Evolutionary conservation across 352 stramenopile genomes (phyloP), one percentile per base, ranked within the genome.

Genomic region (Phytophthora macrochlamydospora): DNA sequence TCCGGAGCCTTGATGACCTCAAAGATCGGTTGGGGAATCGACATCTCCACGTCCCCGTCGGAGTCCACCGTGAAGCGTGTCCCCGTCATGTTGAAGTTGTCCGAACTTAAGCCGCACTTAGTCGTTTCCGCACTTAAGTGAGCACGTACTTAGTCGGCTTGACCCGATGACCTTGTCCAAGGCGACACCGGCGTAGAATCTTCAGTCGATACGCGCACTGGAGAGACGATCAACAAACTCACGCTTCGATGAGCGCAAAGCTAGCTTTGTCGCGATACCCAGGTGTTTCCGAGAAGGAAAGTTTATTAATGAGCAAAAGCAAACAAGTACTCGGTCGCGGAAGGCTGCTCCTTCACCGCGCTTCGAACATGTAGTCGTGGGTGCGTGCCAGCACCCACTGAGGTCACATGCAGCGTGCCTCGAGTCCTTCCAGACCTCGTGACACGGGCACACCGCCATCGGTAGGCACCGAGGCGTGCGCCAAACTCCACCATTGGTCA

Each of bases 1-100:
- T 51, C 38, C 3, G 55, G 44, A 4, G 60, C 31, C 7, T 40
- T 11, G 58, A 71, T 66, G 7, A 62, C 42, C 44, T 61, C 63
- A 37, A 61, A 65, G 24, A 71, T 54, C 11, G 44, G 56, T 35
- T 64, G 63, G 3, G 63, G 51, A 3, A 55, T 54, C 11, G 56
- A 51, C 56, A 66, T 62, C 13, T 65, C 51, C 13, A 66, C 44
- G 33, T 62, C 56, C 2, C 46, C 45, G 12, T 62, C 56, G 28
- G 56, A 51, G 45, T 56, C 56, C 6, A 56, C 46, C 24, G 33
- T 43, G 28, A 28, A 56, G 29, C 46, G 24, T 52, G 46, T 52
- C 46, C 46, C 46, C 46, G 46, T 38, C 46, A 52, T 52, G 46
- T 52, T 52, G 46, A 52, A 52, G 46, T n/a, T 52, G 46, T n/a